phyloP scores from a whole-genome alignment of 176 grass and related monocot genomes.

The Hordeum vulgare region DNA sequence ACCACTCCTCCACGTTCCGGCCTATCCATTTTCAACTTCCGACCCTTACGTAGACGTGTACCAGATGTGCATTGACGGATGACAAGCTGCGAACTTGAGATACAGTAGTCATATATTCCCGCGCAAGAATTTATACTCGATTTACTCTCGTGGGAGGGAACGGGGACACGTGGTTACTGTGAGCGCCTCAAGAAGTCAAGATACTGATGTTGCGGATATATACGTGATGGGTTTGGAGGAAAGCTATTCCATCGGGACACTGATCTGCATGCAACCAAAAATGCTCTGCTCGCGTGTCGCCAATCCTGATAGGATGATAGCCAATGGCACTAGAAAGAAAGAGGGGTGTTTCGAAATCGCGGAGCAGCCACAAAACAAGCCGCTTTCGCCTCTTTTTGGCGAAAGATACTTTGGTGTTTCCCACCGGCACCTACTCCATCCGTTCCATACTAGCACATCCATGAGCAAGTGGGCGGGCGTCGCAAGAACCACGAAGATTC shows the following conservation, averaged over 20 bases:
- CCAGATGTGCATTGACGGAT: too few relatives aligned
- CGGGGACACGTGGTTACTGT: background rate
- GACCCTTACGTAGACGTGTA: too few relatives aligned
- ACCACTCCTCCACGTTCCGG: background rate
- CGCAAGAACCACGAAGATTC: background rate
- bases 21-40: too few relatives aligned
- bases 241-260: background rate
- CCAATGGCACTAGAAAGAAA: background rate
- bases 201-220: background rate
- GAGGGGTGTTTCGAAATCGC: background rate
- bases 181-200: background rate
- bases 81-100: background rate
- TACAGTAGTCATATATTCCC: background rate
- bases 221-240: background rate
- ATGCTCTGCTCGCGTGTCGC: background rate
- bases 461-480: background rate
- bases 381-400: constrained; percentile 4
- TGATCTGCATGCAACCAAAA: background rate
- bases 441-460: background rate
- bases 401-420: background rate
- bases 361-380: background rate
- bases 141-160: background rate
- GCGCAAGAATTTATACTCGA: background rate
- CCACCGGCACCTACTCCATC: background rate
- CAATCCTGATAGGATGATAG: background rate